A percentile compares a stretch with the other conserved stretches of the same genome.
phyloP scores from a whole-genome alignment of 805 yeast species.

The Candida vaughaniae region DNA sequence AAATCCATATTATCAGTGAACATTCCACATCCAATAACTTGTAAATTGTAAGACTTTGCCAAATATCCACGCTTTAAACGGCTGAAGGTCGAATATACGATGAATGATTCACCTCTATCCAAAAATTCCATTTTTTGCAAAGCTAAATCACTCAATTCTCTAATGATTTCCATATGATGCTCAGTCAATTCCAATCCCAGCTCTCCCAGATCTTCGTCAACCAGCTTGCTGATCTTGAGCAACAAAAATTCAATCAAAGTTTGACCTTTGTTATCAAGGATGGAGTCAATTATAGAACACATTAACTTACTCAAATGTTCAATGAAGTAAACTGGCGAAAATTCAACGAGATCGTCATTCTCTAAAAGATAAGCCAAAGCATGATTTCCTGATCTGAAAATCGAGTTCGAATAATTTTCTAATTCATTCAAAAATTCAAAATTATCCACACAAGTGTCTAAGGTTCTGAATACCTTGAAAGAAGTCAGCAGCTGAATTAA shows the following conservation, averaged over 20 bases:
- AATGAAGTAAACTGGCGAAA: conserved; percentile 35
- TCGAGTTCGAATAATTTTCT: conserved; percentile 28
- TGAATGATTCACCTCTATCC: conserved; percentile 57
- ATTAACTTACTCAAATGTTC: conserved; percentile 34
- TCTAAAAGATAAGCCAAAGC: conserved; percentile 20
- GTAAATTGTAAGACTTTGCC: conserved; percentile 56
- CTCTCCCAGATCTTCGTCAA: conserved; percentile 12
- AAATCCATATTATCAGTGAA: conserved; percentile 44
- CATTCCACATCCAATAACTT: conserved; percentile 60
- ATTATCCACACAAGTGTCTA: conserved; percentile 38
- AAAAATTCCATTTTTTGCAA: conserved; percentile 43
- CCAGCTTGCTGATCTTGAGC: conserved; percentile 20
- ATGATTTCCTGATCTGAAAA: conserved; percentile 13
- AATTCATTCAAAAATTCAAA: conserved; percentile 37
- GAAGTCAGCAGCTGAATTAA: conserved; percentile 22
- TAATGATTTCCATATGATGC: conserved; percentile 25
- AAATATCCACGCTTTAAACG: conserved; percentile 50
- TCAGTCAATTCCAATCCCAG: conserved; percentile 20
- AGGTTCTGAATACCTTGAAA: conserved; percentile 29
- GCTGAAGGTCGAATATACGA: conserved; percentile 50
- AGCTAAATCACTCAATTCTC: conserved; percentile 31
- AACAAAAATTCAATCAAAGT: conserved; percentile 31
- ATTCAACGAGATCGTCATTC: conserved; percentile 26
- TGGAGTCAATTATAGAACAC: conserved; percentile 32
- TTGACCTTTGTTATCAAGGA: conserved; percentile 22